Evolutionary conservation across 257 asterid genomes (phyloP).

Genomic region (Solanum corneliomulleri): DNA sequence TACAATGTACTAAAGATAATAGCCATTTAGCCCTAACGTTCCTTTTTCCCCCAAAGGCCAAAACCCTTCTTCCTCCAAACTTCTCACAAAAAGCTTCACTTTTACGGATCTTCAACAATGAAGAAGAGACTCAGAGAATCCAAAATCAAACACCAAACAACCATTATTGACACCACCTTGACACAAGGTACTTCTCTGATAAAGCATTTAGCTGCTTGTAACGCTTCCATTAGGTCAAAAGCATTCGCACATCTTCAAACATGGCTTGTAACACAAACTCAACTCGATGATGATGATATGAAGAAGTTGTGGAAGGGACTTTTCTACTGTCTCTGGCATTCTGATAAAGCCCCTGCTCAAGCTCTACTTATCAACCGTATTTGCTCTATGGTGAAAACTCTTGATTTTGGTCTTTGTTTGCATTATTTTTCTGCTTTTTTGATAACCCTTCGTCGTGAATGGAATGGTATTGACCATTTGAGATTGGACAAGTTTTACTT

Average conservation of each 20-base stretch:
- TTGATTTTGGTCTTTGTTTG: slow-evolving; percentile 46
- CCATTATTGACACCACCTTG: slow-evolving; percentile 24
- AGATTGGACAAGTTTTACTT: slow-evolving; percentile 87
- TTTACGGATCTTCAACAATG: slow-evolving; percentile 9
- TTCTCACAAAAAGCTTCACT: not conserved
- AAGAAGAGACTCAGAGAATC: slow-evolving; percentile 55
- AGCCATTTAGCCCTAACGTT: not conserved
- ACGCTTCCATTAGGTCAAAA: slow-evolving; percentile 63
- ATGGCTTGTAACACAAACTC: slow-evolving; percentile 48
- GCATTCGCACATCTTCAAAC: slow-evolving; percentile 51
- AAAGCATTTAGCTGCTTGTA: slow-evolving; percentile 65
- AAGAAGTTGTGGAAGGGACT: slow-evolving; percentile 89
- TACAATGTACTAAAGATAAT: not conserved
- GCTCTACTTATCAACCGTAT: slow-evolving; percentile 45
- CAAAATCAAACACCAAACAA: slow-evolving; percentile 27
- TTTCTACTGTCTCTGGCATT: slow-evolving; percentile 87
- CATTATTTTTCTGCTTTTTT: slow-evolving; percentile 59
- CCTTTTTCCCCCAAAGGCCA: not conserved
- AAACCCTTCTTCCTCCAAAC: not conserved
- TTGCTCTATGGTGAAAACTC: slow-evolving; percentile 40
- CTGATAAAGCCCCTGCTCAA: slow-evolving; percentile 80
- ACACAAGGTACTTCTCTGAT: slow-evolving; percentile 43
- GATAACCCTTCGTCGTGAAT: slow-evolving; percentile 69
- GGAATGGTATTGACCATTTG: slow-evolving; percentile 85
- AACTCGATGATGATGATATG: slow-evolving; percentile 51